Percentiles rank a stretch among this genome's conserved stretches.
These are phyloP conservation scores for Neonectria faginata DNA, from an alignment of 2,329 filamentous ascomycete genomes.

Conservation along the genomic window DNA sequence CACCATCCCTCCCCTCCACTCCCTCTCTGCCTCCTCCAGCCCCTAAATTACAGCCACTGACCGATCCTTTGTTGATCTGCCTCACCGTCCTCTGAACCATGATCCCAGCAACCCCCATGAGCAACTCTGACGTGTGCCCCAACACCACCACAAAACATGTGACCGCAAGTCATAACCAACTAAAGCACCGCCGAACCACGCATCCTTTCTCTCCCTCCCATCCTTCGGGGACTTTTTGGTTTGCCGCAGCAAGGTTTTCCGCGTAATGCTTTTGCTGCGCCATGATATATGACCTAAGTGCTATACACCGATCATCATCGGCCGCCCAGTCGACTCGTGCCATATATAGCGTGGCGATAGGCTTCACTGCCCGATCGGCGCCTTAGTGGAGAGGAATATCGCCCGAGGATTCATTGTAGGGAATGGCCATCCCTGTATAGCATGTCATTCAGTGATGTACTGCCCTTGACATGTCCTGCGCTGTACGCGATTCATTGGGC, in stretches of 20 bases:
- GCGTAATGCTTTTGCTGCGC: not conserved
- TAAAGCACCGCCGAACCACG: not conserved
- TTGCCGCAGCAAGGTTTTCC: not conserved
- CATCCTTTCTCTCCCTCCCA: not conserved
- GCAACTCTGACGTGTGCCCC: constrained; percentile 1
- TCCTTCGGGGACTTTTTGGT: not conserved
- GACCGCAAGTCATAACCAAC: not conserved
- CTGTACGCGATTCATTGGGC: not conserved
- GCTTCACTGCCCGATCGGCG: not conserved
- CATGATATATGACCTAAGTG: not conserved
- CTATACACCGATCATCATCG: not conserved
- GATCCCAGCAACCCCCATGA: not conserved
- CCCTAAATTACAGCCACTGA: not conserved
- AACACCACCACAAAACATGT: not conserved
- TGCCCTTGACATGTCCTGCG: not conserved
- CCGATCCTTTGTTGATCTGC: not conserved
- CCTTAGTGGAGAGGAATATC: not conserved
- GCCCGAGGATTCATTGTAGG: not conserved
- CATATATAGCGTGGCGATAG: not conserved
- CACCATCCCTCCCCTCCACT: not conserved
- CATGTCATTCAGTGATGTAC: not conserved
- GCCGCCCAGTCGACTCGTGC: not conserved
- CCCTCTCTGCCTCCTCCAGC: not conserved
- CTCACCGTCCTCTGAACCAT: not conserved
- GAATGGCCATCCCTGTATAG: not conserved